Conservation (phyloP, 768 basidiomycete genomes). For the Rhodotorula babjevae region DNA sequence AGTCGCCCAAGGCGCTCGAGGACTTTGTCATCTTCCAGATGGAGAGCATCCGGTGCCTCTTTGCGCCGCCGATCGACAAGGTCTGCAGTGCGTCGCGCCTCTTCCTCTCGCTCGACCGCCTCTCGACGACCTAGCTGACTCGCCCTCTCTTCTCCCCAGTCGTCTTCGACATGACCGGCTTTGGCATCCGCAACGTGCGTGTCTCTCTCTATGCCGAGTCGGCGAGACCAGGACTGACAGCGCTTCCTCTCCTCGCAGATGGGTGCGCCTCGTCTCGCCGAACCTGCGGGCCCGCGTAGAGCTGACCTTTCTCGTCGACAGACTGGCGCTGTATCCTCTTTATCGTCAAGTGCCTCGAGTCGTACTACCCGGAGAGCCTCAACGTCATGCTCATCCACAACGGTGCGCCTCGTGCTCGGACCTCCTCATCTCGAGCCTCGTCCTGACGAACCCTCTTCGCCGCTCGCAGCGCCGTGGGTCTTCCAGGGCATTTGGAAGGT, state of each 20-base stretch:
- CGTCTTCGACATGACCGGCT: constrained; percentile 40
- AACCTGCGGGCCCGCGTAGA: fast-evolving
- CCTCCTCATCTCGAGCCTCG: not conserved
- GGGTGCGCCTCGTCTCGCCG: not conserved
- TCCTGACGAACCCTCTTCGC: not conserved
- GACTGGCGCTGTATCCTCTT: constrained; percentile 32
- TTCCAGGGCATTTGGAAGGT: constrained; percentile 42
- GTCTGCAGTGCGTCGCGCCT: constrained; percentile 18
- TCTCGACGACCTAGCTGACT: not conserved
- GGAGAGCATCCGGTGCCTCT: constrained; percentile 34
- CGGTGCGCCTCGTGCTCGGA: constrained; percentile 2
- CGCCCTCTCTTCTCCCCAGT: not conserved
- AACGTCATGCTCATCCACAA: constrained; percentile 37
- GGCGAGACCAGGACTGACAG: not conserved
- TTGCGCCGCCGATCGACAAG: constrained; percentile 28
- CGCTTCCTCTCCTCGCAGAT: not conserved
- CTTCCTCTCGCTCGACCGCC: not conserved
- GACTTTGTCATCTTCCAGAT: constrained; percentile 39
- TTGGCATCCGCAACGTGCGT: constrained; percentile 36
- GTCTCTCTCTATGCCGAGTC: not conserved
- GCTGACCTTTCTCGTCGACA: not conserved
- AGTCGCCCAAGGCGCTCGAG: constrained; percentile 32
- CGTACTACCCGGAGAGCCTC: constrained; percentile 40
- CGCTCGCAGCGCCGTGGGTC: constrained; percentile 26
- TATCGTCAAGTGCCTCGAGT: constrained; percentile 36